phyloP scores from a whole-genome alignment of 148 eudicot genomes.

The Rhododendron henanense region DNA sequence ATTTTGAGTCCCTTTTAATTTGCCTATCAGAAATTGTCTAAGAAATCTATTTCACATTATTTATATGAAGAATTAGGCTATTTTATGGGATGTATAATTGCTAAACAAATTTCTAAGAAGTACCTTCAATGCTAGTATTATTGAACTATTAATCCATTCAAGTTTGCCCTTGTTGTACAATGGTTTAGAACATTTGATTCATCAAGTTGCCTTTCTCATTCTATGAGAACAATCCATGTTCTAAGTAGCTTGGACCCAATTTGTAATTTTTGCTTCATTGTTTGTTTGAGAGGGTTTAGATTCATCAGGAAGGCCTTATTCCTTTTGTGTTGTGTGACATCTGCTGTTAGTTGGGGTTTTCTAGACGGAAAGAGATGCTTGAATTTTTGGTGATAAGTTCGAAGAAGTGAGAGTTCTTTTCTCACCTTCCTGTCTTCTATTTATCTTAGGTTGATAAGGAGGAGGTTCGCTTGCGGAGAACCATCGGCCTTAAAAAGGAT shows the following conservation, averaged over 20 bases:
- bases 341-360: neutral
- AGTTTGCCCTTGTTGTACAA: neutral
- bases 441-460: slow-evolving; percentile 82
- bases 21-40: neutral
- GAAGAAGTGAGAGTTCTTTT: neutral
- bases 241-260: neutral
- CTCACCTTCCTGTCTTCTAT: neutral
- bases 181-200: neutral
- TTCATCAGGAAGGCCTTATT: neutral
- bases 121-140: neutral
- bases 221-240: neutral
- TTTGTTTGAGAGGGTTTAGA: neutral
- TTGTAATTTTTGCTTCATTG: neutral
- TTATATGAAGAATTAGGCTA: neutral
- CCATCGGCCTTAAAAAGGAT: slow-evolving; percentile 88
- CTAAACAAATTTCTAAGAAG: neutral
- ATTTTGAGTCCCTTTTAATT: neutral
- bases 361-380: neutral
- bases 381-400: neutral
- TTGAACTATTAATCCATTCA: neutral
- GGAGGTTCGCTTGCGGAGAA: slow-evolving; percentile 90
- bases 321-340: neutral
- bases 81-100: neutral
- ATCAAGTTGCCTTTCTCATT: neutral
- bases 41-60: neutral